These are phyloP conservation scores for Globisporangium radiosum DNA, from an alignment of 352 stramenopile genomes.

Conservation along the genomic window DNA sequence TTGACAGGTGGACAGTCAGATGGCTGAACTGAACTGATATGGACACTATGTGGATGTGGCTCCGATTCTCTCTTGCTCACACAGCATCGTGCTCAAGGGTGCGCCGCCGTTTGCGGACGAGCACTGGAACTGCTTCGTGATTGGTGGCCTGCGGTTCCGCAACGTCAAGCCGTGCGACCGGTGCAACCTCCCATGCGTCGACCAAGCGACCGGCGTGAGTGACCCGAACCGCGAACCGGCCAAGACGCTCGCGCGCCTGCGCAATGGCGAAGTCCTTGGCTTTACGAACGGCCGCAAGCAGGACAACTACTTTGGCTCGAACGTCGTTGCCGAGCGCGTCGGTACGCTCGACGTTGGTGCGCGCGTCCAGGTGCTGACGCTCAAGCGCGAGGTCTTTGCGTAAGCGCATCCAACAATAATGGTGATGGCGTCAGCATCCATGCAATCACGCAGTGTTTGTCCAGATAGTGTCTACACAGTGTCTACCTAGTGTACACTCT, in stretches of 20 bases:
- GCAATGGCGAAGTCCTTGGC: constrained; percentile 53
- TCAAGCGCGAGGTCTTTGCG: constrained; percentile 50
- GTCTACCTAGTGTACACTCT: too few species aligned
- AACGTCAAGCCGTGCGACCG: constrained; percentile 72
- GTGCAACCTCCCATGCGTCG: constrained; percentile 72
- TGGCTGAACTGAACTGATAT: too few species aligned
- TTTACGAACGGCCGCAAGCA: constrained; percentile 46
- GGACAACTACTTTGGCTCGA: constrained; percentile 75
- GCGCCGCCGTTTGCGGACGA: constrained; percentile 68
- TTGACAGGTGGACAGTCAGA: too few species aligned
- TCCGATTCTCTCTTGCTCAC: background rate
- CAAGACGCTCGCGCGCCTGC: constrained; percentile 40
- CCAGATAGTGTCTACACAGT: too few species aligned
- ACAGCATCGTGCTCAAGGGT: constrained; percentile 61
- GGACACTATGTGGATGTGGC: background rate
- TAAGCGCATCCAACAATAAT: constrained; percentile 8
- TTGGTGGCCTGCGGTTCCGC: constrained; percentile 46
- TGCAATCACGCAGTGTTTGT: too few species aligned
- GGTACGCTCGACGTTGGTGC: constrained; percentile 35
- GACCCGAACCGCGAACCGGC: constrained; percentile 41
- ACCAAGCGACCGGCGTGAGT: constrained; percentile 51
- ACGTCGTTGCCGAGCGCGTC: constrained; percentile 45
- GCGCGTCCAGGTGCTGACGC: constrained; percentile 54
- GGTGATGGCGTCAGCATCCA: too few species aligned
- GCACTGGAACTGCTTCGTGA: constrained; percentile 58